Evolutionary conservation across 2,329 filamentous ascomycete genomes (phyloP), one percentile per base, ranked within the genome.

Genomic region (Chaetomiaceae sp.): DNA sequence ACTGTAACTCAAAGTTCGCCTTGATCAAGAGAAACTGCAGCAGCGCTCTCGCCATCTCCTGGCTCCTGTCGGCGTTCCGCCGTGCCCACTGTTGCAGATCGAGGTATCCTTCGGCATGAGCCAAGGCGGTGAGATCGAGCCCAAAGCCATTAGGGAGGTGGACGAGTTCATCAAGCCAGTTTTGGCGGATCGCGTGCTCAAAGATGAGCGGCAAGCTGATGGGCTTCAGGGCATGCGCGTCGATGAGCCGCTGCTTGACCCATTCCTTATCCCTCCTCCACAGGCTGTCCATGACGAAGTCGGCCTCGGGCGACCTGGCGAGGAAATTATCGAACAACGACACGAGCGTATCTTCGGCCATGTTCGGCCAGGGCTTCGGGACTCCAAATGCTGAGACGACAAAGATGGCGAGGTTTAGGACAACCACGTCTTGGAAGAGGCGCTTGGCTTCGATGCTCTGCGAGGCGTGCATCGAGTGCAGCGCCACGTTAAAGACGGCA

Each of bases 181-280:
- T 79, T 62, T 93, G 87, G 61, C 87, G 84, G 31, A 86, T 73
- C 7, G 89, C 89, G 63, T 95, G 89, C 44, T 95, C 86, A 56
- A 89, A 83, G 31, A 92, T 86, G 14, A 81, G 70, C 3, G 79
- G 77, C 33, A 91, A 75, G 44, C 85, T 78, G 51, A 83, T 79
- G 2, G 82, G 84, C 60, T 87, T 81, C 51, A 77, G 73, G 35
- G 85, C 85, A 66, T 93, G 89, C 8, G 81, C 79, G 53, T 90
- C 85, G 37, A 92, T 82, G 30, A 99, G 81, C 52, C 87, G 83
- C 57, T 85, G 81, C 9, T 85, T 85, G 14, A 97, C 87, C 86
- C 90, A 97, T 17, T 85, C 79, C 58, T 85, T 87, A 65, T 97
- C 89, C 64, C 93, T 90, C 59, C 86, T 85, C 91, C 92, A 97